Evolutionary conservation across 108 stramenopile species (phyloP), one percentile per base, ranked within the genome.

Genomic region (Pseudonitzschia multistriata): DNA sequence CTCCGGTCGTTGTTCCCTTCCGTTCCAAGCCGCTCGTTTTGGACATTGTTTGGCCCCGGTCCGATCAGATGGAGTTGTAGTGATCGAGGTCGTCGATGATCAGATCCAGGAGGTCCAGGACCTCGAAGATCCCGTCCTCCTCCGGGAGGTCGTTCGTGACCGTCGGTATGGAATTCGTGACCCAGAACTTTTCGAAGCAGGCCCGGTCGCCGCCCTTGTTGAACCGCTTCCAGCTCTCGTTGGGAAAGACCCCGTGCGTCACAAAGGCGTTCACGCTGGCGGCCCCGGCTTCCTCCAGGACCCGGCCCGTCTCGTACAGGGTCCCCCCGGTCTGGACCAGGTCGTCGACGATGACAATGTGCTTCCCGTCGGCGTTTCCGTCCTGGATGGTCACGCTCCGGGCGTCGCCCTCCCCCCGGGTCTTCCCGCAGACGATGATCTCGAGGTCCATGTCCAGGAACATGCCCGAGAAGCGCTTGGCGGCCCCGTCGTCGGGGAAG

Each of bases 241-340:
- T 86, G 17, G 94, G 94, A 62, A 96, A 96, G 21, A 96, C 94
- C 49, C 82, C 90, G 64, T 96, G 94, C 3, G 89, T 87, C 5
- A 87, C 87, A 78, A 87, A 96, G 5, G 90, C 90, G 39, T 74
- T 78, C 3, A 96, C 94, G 31, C 72, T 74, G n/a, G 60, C 56
- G 3, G 94, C 94, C 27, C 94, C 94, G 3, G 81, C 82, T 17
- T 80, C 84, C 66, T 84, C 73, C 29, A 93, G 70, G 3, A 81
- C 88, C 53, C 81, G 67, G 6, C 90, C 95, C 34, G 88, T 85
- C 74, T 96, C 92, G 71, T 82, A 96, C n/a, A 96, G 74, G n/a
- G 95, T 96, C 10, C 95, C 95, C n/a, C 94, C 80, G 5, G 94
- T 96, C 74, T 93, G 86, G 4, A 96, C 95, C 19, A 96, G 78